Percentiles rank a stretch among this genome's conserved stretches.
Conservation (phyloP, 257 asterid genomes). For the Ehretia macrophylla region DNA sequence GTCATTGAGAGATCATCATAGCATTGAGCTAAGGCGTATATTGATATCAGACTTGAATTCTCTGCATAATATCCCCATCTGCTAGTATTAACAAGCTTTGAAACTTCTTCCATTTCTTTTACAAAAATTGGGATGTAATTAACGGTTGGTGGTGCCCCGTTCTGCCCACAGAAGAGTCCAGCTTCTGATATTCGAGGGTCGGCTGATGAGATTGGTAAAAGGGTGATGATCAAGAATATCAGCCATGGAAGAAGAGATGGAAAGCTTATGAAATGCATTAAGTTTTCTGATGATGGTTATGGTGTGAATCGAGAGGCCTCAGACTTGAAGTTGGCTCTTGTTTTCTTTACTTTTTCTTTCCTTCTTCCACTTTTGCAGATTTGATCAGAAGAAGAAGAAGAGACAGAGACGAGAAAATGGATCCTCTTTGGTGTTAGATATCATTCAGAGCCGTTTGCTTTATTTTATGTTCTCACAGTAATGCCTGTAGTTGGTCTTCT, state of each 20-base stretch:
- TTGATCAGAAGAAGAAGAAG: too few relatives aligned
- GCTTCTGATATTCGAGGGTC: slow-evolving; percentile 69
- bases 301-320: too few relatives aligned
- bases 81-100: slow-evolving; percentile 41
- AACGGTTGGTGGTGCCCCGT: slow-evolving; percentile 26
- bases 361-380: too few relatives aligned
- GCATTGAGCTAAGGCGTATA: slow-evolving; percentile 64
- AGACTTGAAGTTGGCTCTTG: too few relatives aligned
- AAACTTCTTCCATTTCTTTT: slow-evolving; percentile 48
- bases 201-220: slow-evolving; percentile 27
- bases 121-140: slow-evolving; percentile 47
- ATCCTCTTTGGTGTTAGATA: background rate
- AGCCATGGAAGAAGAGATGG: slow-evolving; percentile 13
- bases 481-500: background rate
- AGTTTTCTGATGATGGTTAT: too few relatives aligned
- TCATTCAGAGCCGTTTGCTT: background rate
- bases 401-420: too few relatives aligned
- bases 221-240: slow-evolving; percentile 10
- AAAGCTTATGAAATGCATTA: background rate
- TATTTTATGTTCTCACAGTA: background rate
- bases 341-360: too few relatives aligned
- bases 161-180: slow-evolving; percentile 48
- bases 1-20: slow-evolving; percentile 47
- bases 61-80: slow-evolving; percentile 41
- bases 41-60: slow-evolving; percentile 23